Evolutionary conservation across 177 flowering plant genomes (phyloP).

Genomic region (Vitis hybrid): DNA sequence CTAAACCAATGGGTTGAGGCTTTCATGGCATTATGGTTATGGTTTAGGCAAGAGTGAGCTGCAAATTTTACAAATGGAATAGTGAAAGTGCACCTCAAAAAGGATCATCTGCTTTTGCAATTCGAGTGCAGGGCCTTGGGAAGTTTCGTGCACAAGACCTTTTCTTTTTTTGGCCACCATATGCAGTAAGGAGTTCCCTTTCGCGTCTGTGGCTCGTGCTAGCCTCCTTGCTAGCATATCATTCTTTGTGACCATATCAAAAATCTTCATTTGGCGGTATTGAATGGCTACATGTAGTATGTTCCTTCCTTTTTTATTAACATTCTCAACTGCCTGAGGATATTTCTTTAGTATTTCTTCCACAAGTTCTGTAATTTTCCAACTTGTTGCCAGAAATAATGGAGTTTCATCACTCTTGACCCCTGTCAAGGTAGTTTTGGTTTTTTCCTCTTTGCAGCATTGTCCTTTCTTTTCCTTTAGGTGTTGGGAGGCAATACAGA

Average conservation of each 20-base stretch:
- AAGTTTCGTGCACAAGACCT: no score
- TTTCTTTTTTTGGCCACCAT: background rate
- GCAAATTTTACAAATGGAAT: no score
- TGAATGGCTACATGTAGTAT: conserved; percentile 19
- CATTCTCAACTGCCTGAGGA: conserved; percentile 23
- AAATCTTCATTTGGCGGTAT: conserved; percentile 9
- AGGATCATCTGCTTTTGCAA: conserved; percentile 17
- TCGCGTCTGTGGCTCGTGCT: background rate
- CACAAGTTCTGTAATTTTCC: conserved; percentile 13
- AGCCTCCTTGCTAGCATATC: background rate
- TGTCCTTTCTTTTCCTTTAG: no score
- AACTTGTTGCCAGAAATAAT: conserved; percentile 13
- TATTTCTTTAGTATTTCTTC: background rate
- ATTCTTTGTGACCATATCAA: background rate
- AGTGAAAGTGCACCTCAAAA: conserved; percentile 13
- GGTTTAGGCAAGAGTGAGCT: no score
- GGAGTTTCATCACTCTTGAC: conserved; percentile 3
- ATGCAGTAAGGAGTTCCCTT: conserved; percentile 19
- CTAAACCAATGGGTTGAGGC: no score
- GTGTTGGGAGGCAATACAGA: no score
- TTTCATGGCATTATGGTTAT: no score
- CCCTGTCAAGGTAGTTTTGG: no score
- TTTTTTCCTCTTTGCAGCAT: no score
- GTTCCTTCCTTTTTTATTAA: background rate
- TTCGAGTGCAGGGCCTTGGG: conserved; percentile 11